Base-by-base conservation (phyloP, 2,329 filamentous ascomycete species). In the Neofusicoccum cordaticola region DNA sequence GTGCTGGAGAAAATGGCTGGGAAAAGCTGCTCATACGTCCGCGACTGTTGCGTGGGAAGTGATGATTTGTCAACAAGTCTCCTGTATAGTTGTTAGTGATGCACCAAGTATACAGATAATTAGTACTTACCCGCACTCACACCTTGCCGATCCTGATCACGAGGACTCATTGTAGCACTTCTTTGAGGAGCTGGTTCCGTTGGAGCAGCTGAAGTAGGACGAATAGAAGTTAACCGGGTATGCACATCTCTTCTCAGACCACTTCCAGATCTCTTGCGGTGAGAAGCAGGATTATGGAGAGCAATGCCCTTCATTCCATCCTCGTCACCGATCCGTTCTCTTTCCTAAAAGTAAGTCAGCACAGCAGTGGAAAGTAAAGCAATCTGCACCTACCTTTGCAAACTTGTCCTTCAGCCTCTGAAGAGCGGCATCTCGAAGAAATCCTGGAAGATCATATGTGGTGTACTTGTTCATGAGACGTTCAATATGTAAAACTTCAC, bases 391-490 rank as follows among this genome's bases (percentile, higher is more conserved):
- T 6, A 62, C 60, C 50, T 88, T 86, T 41, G 85, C 86, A 71
- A 99, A 99, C 72, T 98, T 99, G 69, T 96, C 92, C 74, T 98
- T 98, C 19, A 99, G 79, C 19, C 94, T 85, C 67, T 90, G 87
- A 42, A 99, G 74, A 0, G 94, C 91, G 65, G 91, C 86, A 4
- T 95, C 95, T 35, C 93, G 88, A 7, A 99, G 82, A 66, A 95
- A 90, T 70, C 97, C 97, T 0, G 96, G 95, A 50, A 99, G 81
- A 72, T 98, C 93, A 72, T 93, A 95, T 19, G 88, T 90, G 0
- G 94, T 97, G 74, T 93, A 97, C 69, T 91, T 91, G 74, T 95
- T 90, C 90, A 99, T 97, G 68, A 92, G 89, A 74, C 91, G 92
- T 74, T 99, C 95, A 0, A 93, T 97, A 56, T 93, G 90, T 12